These are phyloP conservation scores for Pichia heedii DNA, from an alignment of 805 yeast genomes.

Conservation along the genomic window DNA sequence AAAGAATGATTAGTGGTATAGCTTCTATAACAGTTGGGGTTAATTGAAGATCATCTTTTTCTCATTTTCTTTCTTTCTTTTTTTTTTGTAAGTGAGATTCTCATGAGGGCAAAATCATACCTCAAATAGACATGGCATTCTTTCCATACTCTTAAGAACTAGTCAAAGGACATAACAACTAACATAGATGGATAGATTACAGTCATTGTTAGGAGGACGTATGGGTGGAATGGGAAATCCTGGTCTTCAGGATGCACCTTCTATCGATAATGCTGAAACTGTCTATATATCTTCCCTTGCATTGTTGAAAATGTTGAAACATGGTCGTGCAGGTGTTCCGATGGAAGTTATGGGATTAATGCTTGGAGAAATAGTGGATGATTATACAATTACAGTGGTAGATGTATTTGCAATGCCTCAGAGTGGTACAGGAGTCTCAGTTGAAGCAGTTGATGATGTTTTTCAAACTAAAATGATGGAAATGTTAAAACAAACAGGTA, in stretches of 20 bases:
- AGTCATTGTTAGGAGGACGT: constrained; percentile 26
- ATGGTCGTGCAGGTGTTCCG: constrained; percentile 87
- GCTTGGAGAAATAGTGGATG: constrained; percentile 98
- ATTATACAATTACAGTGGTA: constrained; percentile 91
- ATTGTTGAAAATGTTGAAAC: constrained; percentile 90
- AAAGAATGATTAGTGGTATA: no score
- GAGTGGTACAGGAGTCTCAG: constrained; percentile 92
- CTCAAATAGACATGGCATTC: no score
- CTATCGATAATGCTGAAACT: constrained; percentile 91
- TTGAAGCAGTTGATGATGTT: constrained; percentile 98
- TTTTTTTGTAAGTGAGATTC: no score
- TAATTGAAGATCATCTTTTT: no score
- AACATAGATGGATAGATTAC: constrained; percentile 25
- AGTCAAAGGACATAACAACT: background rate
- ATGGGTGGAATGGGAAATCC: constrained; percentile 25
- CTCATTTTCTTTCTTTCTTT: no score
- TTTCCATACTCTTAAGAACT: no score
- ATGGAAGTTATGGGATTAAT: constrained; percentile 90
- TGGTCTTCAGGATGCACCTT: constrained; percentile 51
- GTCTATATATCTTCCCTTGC: constrained; percentile 95
- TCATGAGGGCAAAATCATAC: no score
- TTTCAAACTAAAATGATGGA: constrained; percentile 99
- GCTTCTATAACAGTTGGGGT: no score
- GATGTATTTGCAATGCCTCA: constrained; percentile 99
- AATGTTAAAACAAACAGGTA: constrained; percentile 97